Evolutionary conservation across 805 yeast genomes (phyloP), one percentile per base, ranked within the genome.

Genomic region (Nakazawaea ishiwadae): DNA sequence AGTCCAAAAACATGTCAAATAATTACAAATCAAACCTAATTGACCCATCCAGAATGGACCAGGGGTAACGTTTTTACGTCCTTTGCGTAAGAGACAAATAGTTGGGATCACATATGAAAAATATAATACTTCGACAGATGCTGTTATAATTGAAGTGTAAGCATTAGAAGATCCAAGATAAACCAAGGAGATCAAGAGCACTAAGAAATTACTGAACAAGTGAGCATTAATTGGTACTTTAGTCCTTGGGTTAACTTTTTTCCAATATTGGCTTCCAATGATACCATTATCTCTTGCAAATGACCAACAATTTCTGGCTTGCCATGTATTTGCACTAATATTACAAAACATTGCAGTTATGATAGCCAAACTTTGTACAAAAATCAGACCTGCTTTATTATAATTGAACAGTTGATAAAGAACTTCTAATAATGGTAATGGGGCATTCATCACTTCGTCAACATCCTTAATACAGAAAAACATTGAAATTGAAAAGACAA

Each of bases 1-100:
- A 9, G 65, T 49, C 69, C 69, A 65, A 18, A 45, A 32, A 11
- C 62, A 38, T 20, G 63, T 51, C 17, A 64, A 52, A 20, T 48
- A 36, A 46, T 67, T 67, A 35, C 59, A 52, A 30, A 59, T 36
- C 4, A 52, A 51, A 1, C 72, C 72, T 30, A 55, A 31, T 35
- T 54, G 56, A 6, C 69, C 68, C 44, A 63, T 47, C 66, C 69
- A 66, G 51, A 67, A 67, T 7, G 66, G 42, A 8, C 51, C 40
- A 20, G 37, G 44, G 23, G 63, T 7, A 67, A 63, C 58, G 42
- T 62, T 64, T 47, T 58, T 54, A 54, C 69, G 56, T 14, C 66
- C 68, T 48, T 54, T 63, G 33, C 52, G 51, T 44, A 62, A 52
- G 41, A 65, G 54, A 47, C 57, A 65, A 9, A 52, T 44, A 3